Base-by-base conservation (phyloP, 129 eudicot species). In the Chrysanthemum lavandulifolium region DNA sequence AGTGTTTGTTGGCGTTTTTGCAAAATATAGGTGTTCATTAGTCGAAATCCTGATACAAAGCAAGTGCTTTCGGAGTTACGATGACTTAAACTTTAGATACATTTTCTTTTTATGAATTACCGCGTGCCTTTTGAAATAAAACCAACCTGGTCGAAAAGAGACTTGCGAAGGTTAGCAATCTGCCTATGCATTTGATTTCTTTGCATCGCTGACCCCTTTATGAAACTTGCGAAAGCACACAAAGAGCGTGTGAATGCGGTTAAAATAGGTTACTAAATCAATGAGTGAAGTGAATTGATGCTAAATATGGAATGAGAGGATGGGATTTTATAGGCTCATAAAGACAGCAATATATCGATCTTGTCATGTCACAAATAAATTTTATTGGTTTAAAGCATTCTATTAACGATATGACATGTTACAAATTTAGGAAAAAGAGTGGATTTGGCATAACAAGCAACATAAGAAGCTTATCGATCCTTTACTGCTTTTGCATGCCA, bases 71-170 rank as follows among this genome's bases (percentile, higher is more conserved):
- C 10, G 47, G 47, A 40, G 47, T 15, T 48, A 3, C 19, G 63
- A 50, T 18, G 5, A 11, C 12, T 13, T 61, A 9, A 14, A 23
- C 25, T 13, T 14, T 1, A 33, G 59, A 6, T 31, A 50, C 7
- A 69, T 19, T 14, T 64, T 5, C 9, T 36, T 36, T 36, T 36
- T 15, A 25, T 2, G 16, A 47, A 23, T 55, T 7, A 51, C 51
- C 1, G 68, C 10, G 19, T 65, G 65, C 29, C 55, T 40, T 48
- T 49, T 40, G 5, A 64, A 45, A 23, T 23, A 23, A 23, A 23
- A 23, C 63, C 33, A 73, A 90, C 97, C 95, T 90, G 97, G 61
- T 87, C 97, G 74, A 90, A 87, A 64, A 90, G 86, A 33, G 87
- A 79, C 61, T 90, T 79, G 54, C 86, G 87, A 82, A 76, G 81